Evolutionary conservation across 768 basidiomycete genomes (phyloP).

Genomic region (Mrakia frigida): DNA sequence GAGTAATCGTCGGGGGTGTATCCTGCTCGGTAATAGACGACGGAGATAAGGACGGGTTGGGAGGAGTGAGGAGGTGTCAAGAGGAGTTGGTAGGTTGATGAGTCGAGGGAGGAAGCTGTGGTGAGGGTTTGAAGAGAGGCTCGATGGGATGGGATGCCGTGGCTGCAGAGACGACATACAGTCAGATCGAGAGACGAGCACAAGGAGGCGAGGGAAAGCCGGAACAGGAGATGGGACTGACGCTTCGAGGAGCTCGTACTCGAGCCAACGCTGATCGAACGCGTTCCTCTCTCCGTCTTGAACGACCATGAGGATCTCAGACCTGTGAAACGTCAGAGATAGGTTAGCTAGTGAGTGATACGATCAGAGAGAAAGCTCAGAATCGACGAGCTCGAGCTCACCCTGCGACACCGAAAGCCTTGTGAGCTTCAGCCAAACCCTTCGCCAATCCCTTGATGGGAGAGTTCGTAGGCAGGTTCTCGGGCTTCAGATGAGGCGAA

Average conservation of each 20-base stretch:
- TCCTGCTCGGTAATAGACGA: conserved; percentile 84
- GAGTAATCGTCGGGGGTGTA: conserved; percentile 81
- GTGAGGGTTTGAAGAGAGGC: conserved; percentile 69
- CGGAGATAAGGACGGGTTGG: conserved; percentile 62
- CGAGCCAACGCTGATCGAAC: conserved; percentile 85
- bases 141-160: conserved; percentile 67
- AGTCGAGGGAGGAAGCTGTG: conserved; percentile 52
- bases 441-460: conserved; percentile 63
- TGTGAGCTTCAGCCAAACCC: conserved; percentile 75
- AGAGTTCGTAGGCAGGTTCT: conserved; percentile 67
- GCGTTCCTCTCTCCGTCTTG: conserved; percentile 85
- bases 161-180: too few species aligned
- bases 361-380: neutral
- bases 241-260: conserved; percentile 79
- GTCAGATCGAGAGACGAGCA: neutral
- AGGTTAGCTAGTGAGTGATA: too few species aligned
- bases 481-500: conserved; percentile 42
- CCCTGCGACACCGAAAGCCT: conserved; percentile 54
- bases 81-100: conserved; percentile 37
- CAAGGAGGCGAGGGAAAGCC: neutral
- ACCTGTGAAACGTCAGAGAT: neutral
- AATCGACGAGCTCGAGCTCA: conserved; percentile 39
- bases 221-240: conserved; percentile 44
- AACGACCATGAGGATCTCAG: conserved; percentile 72
- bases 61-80: conserved; percentile 34